Conservation (phyloP, 169 alveolate species). For the Eimeria zaria region DNA sequence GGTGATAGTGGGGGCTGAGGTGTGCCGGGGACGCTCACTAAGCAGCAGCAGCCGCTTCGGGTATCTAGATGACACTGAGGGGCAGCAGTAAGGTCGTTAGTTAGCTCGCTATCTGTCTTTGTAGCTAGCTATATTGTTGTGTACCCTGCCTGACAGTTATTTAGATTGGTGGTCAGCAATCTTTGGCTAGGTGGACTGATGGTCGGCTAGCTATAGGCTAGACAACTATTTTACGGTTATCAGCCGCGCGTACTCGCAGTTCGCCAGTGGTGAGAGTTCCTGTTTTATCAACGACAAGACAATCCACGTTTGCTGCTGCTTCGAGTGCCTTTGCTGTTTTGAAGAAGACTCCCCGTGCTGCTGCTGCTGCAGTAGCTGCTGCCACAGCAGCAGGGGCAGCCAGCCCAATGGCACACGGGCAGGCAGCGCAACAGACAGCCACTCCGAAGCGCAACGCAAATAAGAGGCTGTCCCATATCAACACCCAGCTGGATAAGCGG, state of each 20-base stretch:
- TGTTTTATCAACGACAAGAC: constrained; percentile 84
- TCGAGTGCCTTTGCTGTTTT: constrained; percentile 82
- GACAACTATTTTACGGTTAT: too few relatives aligned
- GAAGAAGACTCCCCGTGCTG: constrained; percentile 72
- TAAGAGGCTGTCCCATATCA: constrained; percentile 73
- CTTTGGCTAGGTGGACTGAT: neutral
- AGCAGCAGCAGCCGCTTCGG: neutral
- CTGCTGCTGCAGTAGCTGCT: constrained; percentile 85
- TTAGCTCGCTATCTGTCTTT: too few relatives aligned
- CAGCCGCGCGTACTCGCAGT: constrained; percentile 87
- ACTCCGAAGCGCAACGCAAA: constrained; percentile 90
- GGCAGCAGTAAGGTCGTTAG: too few relatives aligned
- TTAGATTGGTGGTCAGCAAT: neutral
- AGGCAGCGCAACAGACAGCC: constrained; percentile 91
- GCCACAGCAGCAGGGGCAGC: constrained; percentile 87
- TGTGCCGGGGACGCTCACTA: neutral
- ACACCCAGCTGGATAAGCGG: constrained; percentile 50
- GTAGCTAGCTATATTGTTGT: neutral
- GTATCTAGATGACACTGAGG: neutral
- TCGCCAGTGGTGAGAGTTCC: constrained; percentile 86
- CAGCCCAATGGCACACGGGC: constrained; percentile 93
- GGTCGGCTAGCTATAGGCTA: neutral
- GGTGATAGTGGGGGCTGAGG: neutral
- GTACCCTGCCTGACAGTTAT: neutral
- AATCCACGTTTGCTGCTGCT: constrained; percentile 53